These are phyloP conservation scores for Leccinum fallax DNA, from an alignment of 1,284 basidiomycete genomes.

Conservation along the genomic window DNA sequence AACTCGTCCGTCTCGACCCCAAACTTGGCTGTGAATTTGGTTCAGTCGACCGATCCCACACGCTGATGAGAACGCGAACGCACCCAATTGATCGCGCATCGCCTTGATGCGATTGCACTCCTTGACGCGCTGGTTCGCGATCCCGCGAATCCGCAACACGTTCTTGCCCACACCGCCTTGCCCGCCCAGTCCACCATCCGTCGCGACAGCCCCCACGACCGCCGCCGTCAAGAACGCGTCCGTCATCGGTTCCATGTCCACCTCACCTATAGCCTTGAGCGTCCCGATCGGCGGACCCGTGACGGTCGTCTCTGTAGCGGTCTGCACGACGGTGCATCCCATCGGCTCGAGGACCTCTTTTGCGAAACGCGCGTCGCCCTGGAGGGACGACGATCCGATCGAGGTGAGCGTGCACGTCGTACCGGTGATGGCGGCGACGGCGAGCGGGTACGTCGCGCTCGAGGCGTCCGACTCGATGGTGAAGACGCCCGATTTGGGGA, in stretches of 20 bases:
- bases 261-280: slow-evolving; percentile 61
- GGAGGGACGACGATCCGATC: slow-evolving; percentile 89
- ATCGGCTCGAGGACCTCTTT: slow-evolving; percentile 92
- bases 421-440: slow-evolving; percentile 95
- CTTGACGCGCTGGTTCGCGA: slow-evolving; percentile 98
- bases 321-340: slow-evolving; percentile 93
- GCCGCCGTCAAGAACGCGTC: slow-evolving; percentile 98
- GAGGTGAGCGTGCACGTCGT: slow-evolving; percentile 92
- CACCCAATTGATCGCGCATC: slow-evolving; percentile 94
- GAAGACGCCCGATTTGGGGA: slow-evolving; percentile 71
- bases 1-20: slow-evolving; percentile 92
- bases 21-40: slow-evolving; percentile 74
- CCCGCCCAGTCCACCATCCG: slow-evolving; percentile 39
- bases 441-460: slow-evolving; percentile 95
- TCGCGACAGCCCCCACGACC: slow-evolving; percentile 87
- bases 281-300: slow-evolving; percentile 87
- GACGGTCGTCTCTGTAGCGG: slow-evolving; percentile 88
- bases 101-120: slow-evolving; percentile 97
- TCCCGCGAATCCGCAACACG: slow-evolving; percentile 87
- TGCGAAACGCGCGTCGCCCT: slow-evolving; percentile 96
- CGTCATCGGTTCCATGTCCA: slow-evolving; percentile 99
- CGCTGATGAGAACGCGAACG: neutral
- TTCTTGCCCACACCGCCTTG: slow-evolving; percentile 34
- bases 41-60: slow-evolving; percentile 3
- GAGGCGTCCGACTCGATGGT: slow-evolving; percentile 96